Percentiles rank a stretch among this genome's conserved stretches.
These are phyloP conservation scores for Aspergillus cavernicola DNA, from an alignment of 495 filamentous ascomycete species.

Conservation along the genomic window DNA sequence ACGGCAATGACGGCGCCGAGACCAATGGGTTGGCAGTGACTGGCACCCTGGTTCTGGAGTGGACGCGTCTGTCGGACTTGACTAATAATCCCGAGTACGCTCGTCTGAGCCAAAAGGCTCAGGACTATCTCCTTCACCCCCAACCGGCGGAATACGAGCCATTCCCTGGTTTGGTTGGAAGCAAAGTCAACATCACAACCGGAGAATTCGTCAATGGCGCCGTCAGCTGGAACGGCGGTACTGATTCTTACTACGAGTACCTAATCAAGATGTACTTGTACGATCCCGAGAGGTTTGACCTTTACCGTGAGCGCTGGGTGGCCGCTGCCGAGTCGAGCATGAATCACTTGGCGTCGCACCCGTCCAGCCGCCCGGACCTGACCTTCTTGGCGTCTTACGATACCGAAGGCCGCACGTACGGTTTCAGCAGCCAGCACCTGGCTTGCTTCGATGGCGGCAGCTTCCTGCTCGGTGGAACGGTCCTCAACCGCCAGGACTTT, in stretches of 20 bases:
- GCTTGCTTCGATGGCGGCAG: constrained; percentile 86
- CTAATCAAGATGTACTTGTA: constrained; percentile 93
- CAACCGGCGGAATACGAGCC: constrained; percentile 60
- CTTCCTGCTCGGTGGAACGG: constrained; percentile 79
- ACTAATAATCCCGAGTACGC: constrained; percentile 66
- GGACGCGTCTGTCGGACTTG: constrained; percentile 78
- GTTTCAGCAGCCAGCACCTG: constrained; percentile 58
- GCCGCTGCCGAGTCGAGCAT: constrained; percentile 75
- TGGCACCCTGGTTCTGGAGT: constrained; percentile 77
- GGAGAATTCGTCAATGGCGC: constrained; percentile 63
- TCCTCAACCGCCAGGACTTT: constrained; percentile 59
- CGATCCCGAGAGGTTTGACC: constrained; percentile 58
- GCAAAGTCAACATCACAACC: constrained; percentile 56
- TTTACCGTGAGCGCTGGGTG: constrained; percentile 73
- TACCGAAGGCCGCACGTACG: constrained; percentile 32
- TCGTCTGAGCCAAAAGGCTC: constrained; percentile 60
- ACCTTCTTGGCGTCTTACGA: constrained; percentile 69
- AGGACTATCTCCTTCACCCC: constrained; percentile 70
- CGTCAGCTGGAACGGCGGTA: constrained; percentile 78
- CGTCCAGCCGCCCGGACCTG: constrained; percentile 62
- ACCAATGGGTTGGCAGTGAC: constrained; percentile 69
- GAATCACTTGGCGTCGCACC: constrained; percentile 67
- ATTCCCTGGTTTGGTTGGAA: constrained; percentile 75
- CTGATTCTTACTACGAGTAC: constrained; percentile 88
- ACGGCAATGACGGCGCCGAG: constrained; percentile 42